A percentile compares a stretch with the other conserved stretches of the same genome.
phyloP scores from a whole-genome alignment of 179 eudicot species.

The Silene vulgaris region DNA sequence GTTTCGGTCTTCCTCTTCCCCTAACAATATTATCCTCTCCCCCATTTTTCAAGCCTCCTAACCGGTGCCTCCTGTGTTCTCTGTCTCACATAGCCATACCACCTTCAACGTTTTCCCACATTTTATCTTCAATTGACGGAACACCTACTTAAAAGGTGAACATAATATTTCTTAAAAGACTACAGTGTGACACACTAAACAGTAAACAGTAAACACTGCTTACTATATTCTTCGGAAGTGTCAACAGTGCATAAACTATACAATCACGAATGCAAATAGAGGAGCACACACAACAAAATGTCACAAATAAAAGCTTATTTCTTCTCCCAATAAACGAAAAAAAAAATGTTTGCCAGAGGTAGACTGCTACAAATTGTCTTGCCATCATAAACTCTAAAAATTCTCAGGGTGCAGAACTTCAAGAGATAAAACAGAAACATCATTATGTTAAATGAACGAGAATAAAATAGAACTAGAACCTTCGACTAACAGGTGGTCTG shows the following conservation, averaged over 20 bases:
- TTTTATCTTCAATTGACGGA: too few species aligned
- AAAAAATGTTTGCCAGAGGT: not conserved
- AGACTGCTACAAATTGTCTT: not conserved
- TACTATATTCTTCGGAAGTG: not conserved
- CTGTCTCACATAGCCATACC: too few species aligned
- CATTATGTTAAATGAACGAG: too few species aligned
- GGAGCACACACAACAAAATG: not conserved
- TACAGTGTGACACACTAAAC: too few species aligned
- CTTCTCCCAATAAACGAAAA: not conserved
- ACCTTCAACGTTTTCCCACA: too few species aligned
- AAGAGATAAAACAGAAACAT: not conserved
- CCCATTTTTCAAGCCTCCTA: too few species aligned
- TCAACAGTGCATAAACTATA: not conserved
- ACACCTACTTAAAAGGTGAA: not conserved
- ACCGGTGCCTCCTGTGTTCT: too few species aligned
- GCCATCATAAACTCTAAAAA: not conserved
- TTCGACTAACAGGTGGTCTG: slow-evolving; percentile 84
- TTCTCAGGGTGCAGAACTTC: not conserved
- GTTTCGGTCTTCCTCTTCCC: too few species aligned
- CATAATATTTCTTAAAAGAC: not conserved
- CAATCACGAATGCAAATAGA: not conserved
- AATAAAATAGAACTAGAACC: slow-evolving; percentile 34
- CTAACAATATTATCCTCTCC: too few species aligned
- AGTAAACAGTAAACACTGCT: not conserved
- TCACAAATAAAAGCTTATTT: not conserved